Conservation (phyloP, 2,329 filamentous ascomycete genomes). For the Grosmannia huntii region DNA sequence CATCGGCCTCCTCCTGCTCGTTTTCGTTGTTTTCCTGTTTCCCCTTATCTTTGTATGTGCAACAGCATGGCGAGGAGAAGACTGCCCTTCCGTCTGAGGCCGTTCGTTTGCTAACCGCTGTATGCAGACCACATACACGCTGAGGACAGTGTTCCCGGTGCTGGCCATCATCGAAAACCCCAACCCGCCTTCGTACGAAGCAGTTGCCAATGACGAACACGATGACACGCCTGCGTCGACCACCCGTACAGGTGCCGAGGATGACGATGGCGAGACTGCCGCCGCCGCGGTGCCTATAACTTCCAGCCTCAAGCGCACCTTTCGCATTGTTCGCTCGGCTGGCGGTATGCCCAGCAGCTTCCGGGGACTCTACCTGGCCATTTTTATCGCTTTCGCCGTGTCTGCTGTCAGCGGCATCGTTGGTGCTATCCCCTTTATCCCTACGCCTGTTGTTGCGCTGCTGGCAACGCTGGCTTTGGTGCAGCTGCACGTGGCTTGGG, state of each 20-base stretch:
- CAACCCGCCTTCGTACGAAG: slow-evolving; percentile 40
- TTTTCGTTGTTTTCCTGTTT: slow-evolving; percentile 25
- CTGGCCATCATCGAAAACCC: slow-evolving; percentile 48
- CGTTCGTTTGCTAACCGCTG: not conserved
- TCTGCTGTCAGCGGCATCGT: slow-evolving; percentile 31
- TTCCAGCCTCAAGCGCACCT: slow-evolving; percentile 36
- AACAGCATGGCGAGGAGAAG: not conserved
- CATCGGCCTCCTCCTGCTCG: slow-evolving; percentile 17
- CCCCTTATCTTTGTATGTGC: slow-evolving; percentile 26
- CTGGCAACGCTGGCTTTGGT: slow-evolving; percentile 48
- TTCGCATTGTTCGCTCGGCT: slow-evolving; percentile 43
- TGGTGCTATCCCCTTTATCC: slow-evolving; percentile 22
- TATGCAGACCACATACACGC: slow-evolving; percentile 34
- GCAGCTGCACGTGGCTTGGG: slow-evolving; percentile 65
- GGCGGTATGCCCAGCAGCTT: slow-evolving; percentile 55
- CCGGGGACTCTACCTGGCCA: slow-evolving; percentile 48
- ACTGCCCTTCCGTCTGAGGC: too few relatives aligned
- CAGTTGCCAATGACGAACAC: slow-evolving; percentile 26
- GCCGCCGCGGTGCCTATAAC: slow-evolving; percentile 31
- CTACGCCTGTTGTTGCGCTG: slow-evolving; percentile 28
- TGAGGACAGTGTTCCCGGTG: slow-evolving; percentile 36
- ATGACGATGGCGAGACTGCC: slow-evolving; percentile 19
- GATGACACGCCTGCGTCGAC: not conserved
- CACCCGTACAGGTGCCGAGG: not conserved
- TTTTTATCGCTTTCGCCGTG: slow-evolving; percentile 24